A percentile compares a stretch with the other conserved stretches of the same genome.
These are phyloP conservation scores for Diaporthe sp. DNA, from an alignment of 2,329 filamentous ascomycete species.

Conservation along the genomic window DNA sequence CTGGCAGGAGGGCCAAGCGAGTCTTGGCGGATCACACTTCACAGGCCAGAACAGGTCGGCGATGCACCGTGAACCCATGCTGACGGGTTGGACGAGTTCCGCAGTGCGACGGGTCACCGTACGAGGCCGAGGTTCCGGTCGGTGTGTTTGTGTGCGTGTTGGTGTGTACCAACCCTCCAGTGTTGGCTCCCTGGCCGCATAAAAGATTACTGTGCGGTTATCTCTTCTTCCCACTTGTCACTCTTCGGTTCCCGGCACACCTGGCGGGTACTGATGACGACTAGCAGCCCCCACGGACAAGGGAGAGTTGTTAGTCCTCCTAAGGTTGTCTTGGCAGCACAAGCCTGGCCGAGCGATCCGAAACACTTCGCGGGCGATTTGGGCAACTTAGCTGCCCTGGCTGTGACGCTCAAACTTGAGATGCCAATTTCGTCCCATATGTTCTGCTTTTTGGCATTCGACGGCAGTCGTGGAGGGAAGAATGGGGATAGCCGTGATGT, in stretches of 20 bases:
- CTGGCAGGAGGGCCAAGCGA: constrained; percentile 21
- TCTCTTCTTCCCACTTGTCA: neutral
- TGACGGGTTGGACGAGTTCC: constrained; percentile 8
- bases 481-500: neutral
- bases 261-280: constrained; percentile 20
- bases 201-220: neutral
- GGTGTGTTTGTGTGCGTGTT: neutral
- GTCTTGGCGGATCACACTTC: constrained; percentile 3
- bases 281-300: constrained; percentile 4
- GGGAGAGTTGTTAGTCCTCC: neutral
- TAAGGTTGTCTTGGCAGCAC: constrained; percentile 6
- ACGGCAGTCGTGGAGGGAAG: neutral
- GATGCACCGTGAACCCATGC: constrained; percentile 14
- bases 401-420: constrained; percentile 9
- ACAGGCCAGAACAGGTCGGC: constrained; percentile 9
- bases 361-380: neutral
- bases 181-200: neutral
- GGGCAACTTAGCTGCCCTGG: neutral
- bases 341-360: constrained; percentile 26
- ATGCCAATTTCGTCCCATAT: constrained; percentile 16
- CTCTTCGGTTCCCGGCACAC: constrained; percentile 8
- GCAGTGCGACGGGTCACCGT: constrained; percentile 18
- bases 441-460: constrained; percentile 4
- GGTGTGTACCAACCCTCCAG: neutral
- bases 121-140: constrained; percentile 1